A percentile compares a stretch with the other conserved stretches of the same genome.
phyloP scores from a whole-genome alignment of 2,329 filamentous ascomycete species.

The Trichophyton rubrum region DNA sequence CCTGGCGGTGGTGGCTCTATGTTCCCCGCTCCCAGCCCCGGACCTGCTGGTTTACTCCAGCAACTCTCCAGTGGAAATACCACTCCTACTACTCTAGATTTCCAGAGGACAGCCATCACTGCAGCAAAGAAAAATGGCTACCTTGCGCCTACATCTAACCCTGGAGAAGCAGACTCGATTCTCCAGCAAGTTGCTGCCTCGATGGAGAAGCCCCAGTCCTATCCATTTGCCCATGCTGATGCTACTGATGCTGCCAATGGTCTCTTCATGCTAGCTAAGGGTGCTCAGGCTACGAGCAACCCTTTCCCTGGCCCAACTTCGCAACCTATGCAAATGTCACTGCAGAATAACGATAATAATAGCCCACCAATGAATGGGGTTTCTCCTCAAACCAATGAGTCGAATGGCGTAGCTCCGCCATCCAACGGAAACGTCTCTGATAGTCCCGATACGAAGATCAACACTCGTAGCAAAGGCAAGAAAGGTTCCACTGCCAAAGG shows the following conservation, averaged over 20 bases:
- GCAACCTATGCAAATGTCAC: slow-evolving; percentile 35
- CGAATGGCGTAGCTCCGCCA: slow-evolving; percentile 43
- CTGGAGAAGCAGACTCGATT: slow-evolving; percentile 29
- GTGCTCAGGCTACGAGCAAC: slow-evolving; percentile 45
- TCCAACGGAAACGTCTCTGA: slow-evolving; percentile 60
- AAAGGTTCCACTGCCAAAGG: slow-evolving; percentile 42
- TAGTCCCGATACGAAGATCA: slow-evolving; percentile 53
- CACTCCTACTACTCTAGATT: slow-evolving; percentile 84
- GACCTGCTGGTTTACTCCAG: slow-evolving; percentile 60
- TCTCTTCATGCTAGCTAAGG: slow-evolving; percentile 71
- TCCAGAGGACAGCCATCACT: slow-evolving; percentile 82
- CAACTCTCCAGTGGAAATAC: slow-evolving; percentile 67
- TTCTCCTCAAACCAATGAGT: background rate
- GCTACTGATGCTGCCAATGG: slow-evolving; percentile 90
- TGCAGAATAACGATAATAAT: slow-evolving; percentile 40
- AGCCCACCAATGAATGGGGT: slow-evolving; percentile 19
- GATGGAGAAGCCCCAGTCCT: slow-evolving; percentile 41
- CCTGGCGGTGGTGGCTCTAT: slow-evolving; percentile 92
- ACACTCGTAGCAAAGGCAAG: slow-evolving; percentile 56
- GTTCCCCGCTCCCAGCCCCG: slow-evolving; percentile 86
- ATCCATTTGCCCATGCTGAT: slow-evolving; percentile 75
- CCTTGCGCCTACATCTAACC: slow-evolving; percentile 29
- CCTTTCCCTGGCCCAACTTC: slow-evolving; percentile 30
- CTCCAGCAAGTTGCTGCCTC: slow-evolving; percentile 23
- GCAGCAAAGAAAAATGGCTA: slow-evolving; percentile 52